These are phyloP conservation scores for Coemansia javaensis DNA, from an alignment of 192 early-diverging fungal species.

Conservation along the genomic window DNA sequence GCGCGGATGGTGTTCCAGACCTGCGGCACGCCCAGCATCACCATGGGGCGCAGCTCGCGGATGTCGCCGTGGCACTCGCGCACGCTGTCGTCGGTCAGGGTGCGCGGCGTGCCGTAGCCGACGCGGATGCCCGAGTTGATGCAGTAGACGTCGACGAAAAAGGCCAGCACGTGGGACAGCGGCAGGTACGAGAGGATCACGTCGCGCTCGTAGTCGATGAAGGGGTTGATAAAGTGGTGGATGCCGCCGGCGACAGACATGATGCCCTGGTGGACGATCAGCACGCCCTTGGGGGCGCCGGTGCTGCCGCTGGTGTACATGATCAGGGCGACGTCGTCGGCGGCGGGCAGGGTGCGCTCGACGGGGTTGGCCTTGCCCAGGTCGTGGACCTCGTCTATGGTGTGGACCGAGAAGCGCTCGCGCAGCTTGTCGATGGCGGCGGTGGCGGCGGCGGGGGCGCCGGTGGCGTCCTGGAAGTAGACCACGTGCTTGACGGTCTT, in stretches of 20 bases:
- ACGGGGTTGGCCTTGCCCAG: constrained; percentile 62
- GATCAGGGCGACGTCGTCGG: constrained; percentile 68
- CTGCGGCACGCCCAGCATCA: constrained; percentile 78
- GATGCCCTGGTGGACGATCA: constrained; percentile 76
- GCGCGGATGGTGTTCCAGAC: constrained; percentile 90
- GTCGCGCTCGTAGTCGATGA: constrained; percentile 50
- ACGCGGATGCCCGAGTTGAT: constrained; percentile 62
- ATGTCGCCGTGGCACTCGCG: constrained; percentile 73
- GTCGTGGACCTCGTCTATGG: constrained; percentile 65
- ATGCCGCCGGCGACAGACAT: constrained; percentile 61
- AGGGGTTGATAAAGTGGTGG: constrained; percentile 27
- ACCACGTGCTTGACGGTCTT: constrained; percentile 60
- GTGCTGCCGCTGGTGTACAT: constrained; percentile 92
- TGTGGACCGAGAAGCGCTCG: constrained; percentile 46
- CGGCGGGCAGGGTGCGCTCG: constrained; percentile 14
- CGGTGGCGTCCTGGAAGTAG: constrained; percentile 51
- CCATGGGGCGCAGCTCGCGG: constrained; percentile 65
- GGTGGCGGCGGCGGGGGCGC: constrained; percentile 51
- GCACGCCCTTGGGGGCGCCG: constrained; percentile 91
- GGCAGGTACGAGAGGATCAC: constrained; percentile 75
- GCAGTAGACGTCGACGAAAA: constrained; percentile 68
- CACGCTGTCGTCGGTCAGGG: constrained; percentile 71
- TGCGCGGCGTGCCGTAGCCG: constrained; percentile 65
- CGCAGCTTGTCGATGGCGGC: constrained; percentile 59
- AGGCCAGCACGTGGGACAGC: constrained; percentile 83